phyloP scores from a whole-genome alignment of 148 eudicot species.

The Bassia scoparia region DNA sequence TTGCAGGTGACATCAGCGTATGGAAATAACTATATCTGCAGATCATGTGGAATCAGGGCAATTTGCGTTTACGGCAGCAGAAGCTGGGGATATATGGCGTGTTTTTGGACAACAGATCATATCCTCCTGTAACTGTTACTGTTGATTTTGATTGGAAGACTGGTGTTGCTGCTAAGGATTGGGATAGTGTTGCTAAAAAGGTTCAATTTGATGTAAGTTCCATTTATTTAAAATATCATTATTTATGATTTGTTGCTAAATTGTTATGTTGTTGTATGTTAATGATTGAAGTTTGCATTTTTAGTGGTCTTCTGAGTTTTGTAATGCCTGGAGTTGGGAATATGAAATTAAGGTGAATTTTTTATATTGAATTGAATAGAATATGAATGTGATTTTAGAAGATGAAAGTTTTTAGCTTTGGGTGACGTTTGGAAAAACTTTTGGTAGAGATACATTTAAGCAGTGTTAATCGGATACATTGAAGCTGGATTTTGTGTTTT shows the following conservation, averaged over 20 bases:
- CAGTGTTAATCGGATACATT: background rate
- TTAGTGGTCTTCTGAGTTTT: background rate
- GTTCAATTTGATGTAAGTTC: slow-evolving; percentile 70
- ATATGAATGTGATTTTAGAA: background rate
- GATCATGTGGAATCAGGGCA: slow-evolving; percentile 70
- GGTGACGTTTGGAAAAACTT: background rate
- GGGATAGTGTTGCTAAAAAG: slow-evolving; percentile 83
- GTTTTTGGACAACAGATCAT: slow-evolving; percentile 68
- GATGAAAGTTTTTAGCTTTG: background rate
- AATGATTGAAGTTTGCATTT: background rate
- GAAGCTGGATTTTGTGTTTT: background rate
- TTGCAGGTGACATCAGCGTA: slow-evolving; percentile 60
- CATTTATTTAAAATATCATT: background rate
- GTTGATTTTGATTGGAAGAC: slow-evolving; percentile 86
- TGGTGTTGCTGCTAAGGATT: slow-evolving; percentile 89
- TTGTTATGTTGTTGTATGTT: background rate
- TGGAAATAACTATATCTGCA: slow-evolving; percentile 65
- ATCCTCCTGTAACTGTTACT: slow-evolving; percentile 51
- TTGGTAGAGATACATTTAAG: background rate
- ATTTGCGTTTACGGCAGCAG: slow-evolving; percentile 75
- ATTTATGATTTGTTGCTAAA: too few relatives aligned
- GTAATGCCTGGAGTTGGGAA: background rate
- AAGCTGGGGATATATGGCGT: slow-evolving; percentile 78
- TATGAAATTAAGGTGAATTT: background rate
- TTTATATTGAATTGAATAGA: background rate